Percentiles rank a stretch among this genome's conserved stretches.
These are phyloP conservation scores for Pseudogymnoascus sp. DNA, from an alignment of 2,329 filamentous ascomycete species.

Conservation along the genomic window DNA sequence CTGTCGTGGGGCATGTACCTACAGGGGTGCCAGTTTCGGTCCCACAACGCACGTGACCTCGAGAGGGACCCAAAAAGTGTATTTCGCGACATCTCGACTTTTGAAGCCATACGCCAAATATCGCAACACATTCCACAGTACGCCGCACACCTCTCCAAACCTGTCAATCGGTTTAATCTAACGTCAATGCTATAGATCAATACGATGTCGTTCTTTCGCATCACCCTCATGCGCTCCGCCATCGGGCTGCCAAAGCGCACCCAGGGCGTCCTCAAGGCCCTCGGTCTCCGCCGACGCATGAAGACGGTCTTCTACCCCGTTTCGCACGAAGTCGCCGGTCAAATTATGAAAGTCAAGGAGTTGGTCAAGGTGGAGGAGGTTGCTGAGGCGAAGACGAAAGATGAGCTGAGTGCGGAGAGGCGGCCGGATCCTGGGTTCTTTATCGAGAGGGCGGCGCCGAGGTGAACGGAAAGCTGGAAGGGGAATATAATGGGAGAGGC, in stretches of 20 bases:
- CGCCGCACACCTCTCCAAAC: not conserved
- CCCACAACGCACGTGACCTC: not conserved
- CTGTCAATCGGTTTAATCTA: not conserved
- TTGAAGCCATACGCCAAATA: slow-evolving; percentile 6
- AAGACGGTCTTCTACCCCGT: slow-evolving; percentile 66
- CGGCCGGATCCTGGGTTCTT: slow-evolving; percentile 63
- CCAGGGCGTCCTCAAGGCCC: slow-evolving; percentile 59
- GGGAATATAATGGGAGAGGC: not conserved
- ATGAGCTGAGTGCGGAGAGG: slow-evolving; percentile 53
- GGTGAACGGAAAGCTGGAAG: slow-evolving; percentile 9
- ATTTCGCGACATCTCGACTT: slow-evolving; percentile 6
- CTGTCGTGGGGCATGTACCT: slow-evolving; percentile 6
- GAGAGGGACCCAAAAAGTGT: not conserved
- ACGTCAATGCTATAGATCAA: not conserved
- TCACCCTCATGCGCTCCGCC: slow-evolving; percentile 63
- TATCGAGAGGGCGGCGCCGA: slow-evolving; percentile 43
- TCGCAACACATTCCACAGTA: not conserved
- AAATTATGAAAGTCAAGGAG: slow-evolving; percentile 71
- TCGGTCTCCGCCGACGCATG: slow-evolving; percentile 65
- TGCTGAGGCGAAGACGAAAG: slow-evolving; percentile 48
- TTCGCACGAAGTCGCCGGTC: slow-evolving; percentile 57
- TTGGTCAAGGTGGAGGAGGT: slow-evolving; percentile 62
- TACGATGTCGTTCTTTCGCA: slow-evolving; percentile 59
- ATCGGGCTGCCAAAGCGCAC: slow-evolving; percentile 62
- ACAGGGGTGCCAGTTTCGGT: slow-evolving; percentile 1